Evolutionary conservation across 2,329 filamentous ascomycete genomes (phyloP).

Genomic region (Ophiostoma ips): DNA sequence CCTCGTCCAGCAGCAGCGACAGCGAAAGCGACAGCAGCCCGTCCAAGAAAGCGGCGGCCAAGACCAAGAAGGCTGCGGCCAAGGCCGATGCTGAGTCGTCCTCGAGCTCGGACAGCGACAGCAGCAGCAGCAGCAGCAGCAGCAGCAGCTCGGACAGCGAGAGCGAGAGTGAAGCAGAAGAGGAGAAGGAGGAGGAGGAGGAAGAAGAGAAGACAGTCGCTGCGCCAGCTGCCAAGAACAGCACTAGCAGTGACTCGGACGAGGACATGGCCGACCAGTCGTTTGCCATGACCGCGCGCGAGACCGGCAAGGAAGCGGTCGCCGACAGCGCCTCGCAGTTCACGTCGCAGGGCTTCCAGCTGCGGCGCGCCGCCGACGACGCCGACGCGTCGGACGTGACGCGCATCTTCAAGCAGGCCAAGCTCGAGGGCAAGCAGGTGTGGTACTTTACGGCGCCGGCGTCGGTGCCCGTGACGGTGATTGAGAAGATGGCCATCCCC

Average conservation of each 20-base stretch:
- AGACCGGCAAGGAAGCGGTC: not conserved
- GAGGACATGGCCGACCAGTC: constrained; percentile 23
- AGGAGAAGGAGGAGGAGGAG: not conserved
- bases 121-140: not conserved
- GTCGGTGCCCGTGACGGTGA: constrained; percentile 50
- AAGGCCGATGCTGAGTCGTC: not conserved
- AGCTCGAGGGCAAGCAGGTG: constrained; percentile 55
- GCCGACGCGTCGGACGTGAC: constrained; percentile 31
- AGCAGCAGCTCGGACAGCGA: not conserved
- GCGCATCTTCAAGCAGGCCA: constrained; percentile 42
- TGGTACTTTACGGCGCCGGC: constrained; percentile 70
- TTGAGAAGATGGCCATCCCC: constrained; percentile 50
- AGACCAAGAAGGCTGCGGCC: not conserved
- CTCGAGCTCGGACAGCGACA: constrained; percentile 10
- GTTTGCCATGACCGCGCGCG: constrained; percentile 15
- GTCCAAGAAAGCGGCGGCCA: constrained; percentile 6
- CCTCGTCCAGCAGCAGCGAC: not conserved
- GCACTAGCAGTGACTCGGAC: constrained; percentile 1
- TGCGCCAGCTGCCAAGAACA: not conserved
- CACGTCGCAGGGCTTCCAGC: constrained; percentile 37
- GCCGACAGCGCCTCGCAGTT: constrained; percentile 23
- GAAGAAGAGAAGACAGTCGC: not conserved
- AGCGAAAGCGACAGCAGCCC: not conserved
- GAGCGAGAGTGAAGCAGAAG: constrained; percentile 2
- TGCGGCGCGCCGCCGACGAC: constrained; percentile 35